A percentile compares a stretch with the other conserved stretches of the same genome.
These are phyloP conservation scores for Drechmeria coniospora DNA, from an alignment of 2,329 filamentous ascomycete genomes.

Conservation along the genomic window DNA sequence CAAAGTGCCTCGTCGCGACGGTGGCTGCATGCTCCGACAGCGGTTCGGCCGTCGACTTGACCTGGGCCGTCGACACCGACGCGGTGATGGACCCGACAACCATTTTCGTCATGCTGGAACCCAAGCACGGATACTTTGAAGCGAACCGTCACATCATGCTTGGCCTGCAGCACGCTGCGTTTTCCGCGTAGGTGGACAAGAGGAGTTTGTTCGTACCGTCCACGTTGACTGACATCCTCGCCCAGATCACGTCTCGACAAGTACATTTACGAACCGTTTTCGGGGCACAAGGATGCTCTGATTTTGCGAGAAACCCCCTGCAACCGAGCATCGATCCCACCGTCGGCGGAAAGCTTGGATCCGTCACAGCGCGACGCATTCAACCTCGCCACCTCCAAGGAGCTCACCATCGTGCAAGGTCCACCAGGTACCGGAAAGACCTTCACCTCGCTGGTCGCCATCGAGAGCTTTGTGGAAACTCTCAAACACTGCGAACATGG, in stretches of 20 bases:
- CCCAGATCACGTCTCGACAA: slow-evolving; percentile 43
- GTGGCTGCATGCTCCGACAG: slow-evolving; percentile 45
- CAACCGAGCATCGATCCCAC: slow-evolving; percentile 1
- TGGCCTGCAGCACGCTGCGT: slow-evolving; percentile 48
- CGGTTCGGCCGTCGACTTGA: slow-evolving; percentile 51
- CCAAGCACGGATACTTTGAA: slow-evolving; percentile 61
- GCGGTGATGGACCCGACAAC: slow-evolving; percentile 50
- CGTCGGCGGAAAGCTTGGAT: slow-evolving; percentile 37
- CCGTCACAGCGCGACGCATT: slow-evolving; percentile 55
- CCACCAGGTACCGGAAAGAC: slow-evolving; percentile 69
- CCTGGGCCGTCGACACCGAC: slow-evolving; percentile 47
- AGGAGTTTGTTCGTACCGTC: not conserved
- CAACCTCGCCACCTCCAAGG: slow-evolving; percentile 52
- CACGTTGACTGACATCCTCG: not conserved
- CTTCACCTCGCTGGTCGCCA: slow-evolving; percentile 57
- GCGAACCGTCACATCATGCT: slow-evolving; percentile 56
- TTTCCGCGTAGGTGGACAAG: slow-evolving; percentile 32
- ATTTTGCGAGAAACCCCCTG: slow-evolving; percentile 12
- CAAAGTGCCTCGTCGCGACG: slow-evolving; percentile 51
- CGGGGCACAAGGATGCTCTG: slow-evolving; percentile 11
- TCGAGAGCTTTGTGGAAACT: slow-evolving; percentile 33
- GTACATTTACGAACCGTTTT: slow-evolving; percentile 38
- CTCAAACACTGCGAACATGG: slow-evolving; percentile 34
- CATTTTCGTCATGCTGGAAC: slow-evolving; percentile 67
- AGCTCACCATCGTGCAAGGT: slow-evolving; percentile 66